Percentiles rank a stretch among this genome's conserved stretches.
phyloP scores from a whole-genome alignment of 192 early-diverging fungal genomes.

The Coemansia sp. region DNA sequence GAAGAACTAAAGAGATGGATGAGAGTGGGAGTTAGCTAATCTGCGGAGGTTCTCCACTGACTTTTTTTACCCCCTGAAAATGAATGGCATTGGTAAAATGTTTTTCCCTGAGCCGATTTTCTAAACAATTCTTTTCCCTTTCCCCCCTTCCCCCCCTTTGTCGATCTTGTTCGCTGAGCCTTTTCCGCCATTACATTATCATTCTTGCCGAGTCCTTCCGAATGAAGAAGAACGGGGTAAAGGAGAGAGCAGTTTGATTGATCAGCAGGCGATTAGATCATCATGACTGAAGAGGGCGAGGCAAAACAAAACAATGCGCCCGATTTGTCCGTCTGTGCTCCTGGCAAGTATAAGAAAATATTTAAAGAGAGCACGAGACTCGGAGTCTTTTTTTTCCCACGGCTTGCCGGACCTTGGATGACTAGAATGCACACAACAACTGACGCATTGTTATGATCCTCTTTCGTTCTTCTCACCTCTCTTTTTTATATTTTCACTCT shows the following conservation, averaged over 20 bases:
- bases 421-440: neutral
- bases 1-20: neutral
- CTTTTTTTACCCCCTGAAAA: neutral
- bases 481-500: neutral
- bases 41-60: too few relatives aligned
- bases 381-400: neutral
- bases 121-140: neutral
- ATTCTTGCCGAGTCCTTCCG: neutral
- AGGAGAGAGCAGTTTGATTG: neutral
- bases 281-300: neutral
- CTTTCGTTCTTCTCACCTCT: neutral
- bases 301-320: neutral
- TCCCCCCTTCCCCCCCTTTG: neutral
- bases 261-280: neutral
- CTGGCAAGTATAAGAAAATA: neutral
- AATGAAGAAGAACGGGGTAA: neutral
- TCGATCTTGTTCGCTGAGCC: neutral
- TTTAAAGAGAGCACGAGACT: too few relatives aligned
- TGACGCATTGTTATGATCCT: neutral
- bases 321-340: neutral
- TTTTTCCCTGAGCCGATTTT: neutral
- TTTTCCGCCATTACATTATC: neutral
- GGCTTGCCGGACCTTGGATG: neutral
- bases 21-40: too few relatives aligned
- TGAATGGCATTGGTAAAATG: neutral